Base-by-base conservation (phyloP, 495 filamentous ascomycete species). In the Penicillium atrosanguineum region DNA sequence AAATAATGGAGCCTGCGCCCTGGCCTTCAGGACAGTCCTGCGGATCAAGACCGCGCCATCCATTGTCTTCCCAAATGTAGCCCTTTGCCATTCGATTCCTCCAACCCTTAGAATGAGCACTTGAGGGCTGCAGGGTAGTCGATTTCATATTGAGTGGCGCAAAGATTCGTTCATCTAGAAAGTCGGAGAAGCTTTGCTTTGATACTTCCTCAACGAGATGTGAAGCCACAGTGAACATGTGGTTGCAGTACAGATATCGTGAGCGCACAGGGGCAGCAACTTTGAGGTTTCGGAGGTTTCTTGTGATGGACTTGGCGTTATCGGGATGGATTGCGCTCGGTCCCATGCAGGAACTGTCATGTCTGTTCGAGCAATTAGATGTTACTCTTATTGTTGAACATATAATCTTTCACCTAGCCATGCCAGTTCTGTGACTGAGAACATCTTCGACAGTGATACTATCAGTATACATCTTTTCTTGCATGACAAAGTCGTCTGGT, bases 191-290 rank as follows among this genome's bases (percentile, higher is more conserved):
- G 60, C 55, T 59, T 25, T 26, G 25, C 3, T 68, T 69, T 11
- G 64, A 74, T n/a, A 79, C 46, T 5, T 62, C 68, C 61, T 81
- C 73, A 12, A 79, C 49, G 12, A 64, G 63, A 52, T 80, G 68
- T 46, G 67, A 56, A 6, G 65, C 68, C 15, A 70, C 69, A 46
- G 70, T 68, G 48, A 62, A 82, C 73, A 78, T 78, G 49, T 71
- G 52, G 50, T 82, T 81, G 65, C 74, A 79, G 49, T 81, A 82
- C 41, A 75, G 64, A 37, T 62, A 79, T 40, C n/a, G 52, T 6
- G 63, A 67, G 5, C 79, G 65, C 8, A 74, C 64, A 45, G 69
- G 67, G 14, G 63, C 53, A 0, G 60, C 69, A 28, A 72, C 38
- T 3, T 70, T 67, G 23, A 81, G 52, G 57, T 76, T 50, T 8